A percentile compares a stretch with the other conserved stretches of the same genome.
These are phyloP conservation scores for Xylariaceae sp. DNA, from an alignment of 2,329 filamentous ascomycete genomes.

Conservation along the genomic window DNA sequence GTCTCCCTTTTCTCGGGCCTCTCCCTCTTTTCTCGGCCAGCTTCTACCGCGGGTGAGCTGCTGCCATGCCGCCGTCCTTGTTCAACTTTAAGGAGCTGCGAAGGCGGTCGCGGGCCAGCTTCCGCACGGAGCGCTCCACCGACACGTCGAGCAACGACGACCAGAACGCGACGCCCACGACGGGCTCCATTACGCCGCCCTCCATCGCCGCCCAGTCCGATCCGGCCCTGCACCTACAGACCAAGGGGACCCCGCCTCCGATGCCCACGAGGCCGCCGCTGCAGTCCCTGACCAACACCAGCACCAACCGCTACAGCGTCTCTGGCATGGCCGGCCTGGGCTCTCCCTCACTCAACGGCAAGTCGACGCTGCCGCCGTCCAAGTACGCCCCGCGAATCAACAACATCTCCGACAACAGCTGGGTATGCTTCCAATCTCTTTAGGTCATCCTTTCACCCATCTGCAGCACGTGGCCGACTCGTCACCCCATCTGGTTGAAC, in stretches of 20 bases:
- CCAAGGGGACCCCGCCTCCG: constrained; percentile 36
- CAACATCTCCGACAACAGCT: constrained; percentile 74
- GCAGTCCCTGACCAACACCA: constrained; percentile 24
- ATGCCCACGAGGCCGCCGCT: constrained; percentile 27
- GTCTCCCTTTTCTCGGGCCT: not conserved
- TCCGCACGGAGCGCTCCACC: constrained; percentile 56
- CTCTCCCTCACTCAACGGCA: constrained; percentile 45
- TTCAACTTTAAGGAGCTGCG: constrained; percentile 58
- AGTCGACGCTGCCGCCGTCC: constrained; percentile 55
- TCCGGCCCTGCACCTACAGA: constrained; percentile 56
- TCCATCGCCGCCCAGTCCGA: constrained; percentile 62
- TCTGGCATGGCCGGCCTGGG: constrained; percentile 56
- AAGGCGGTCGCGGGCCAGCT: constrained; percentile 67
- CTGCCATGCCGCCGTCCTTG: constrained; percentile 10
- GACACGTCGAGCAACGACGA: constrained; percentile 55
- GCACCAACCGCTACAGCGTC: constrained; percentile 54
- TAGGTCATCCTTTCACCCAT: constrained; percentile 2
- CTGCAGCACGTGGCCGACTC: not conserved
- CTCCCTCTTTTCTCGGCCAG: not conserved
- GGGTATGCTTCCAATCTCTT: constrained; percentile 51
- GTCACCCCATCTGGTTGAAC: not conserved
- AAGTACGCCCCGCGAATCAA: constrained; percentile 73
- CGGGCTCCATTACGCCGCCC: constrained; percentile 66
- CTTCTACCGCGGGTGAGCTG: not conserved
- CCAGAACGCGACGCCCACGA: constrained; percentile 55